These are phyloP conservation scores for Nannochloropsis salina DNA, from an alignment of 108 stramenopile genomes.

Conservation along the genomic window DNA sequence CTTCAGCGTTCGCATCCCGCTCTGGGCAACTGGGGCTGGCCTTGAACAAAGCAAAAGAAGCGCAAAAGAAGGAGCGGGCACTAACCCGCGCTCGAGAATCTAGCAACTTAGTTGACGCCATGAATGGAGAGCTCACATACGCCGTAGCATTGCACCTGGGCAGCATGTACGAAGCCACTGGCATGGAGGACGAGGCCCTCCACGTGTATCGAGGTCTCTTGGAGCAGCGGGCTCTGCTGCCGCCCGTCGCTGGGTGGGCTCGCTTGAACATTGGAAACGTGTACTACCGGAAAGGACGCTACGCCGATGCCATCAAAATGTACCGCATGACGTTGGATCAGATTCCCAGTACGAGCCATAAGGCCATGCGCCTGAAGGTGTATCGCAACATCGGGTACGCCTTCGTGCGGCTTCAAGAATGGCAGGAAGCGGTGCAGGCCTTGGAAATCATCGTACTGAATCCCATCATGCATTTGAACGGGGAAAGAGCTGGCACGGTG, in stretches of 20 bases:
- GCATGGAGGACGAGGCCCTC: conserved; percentile 68
- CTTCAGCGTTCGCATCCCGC: conserved; percentile 54
- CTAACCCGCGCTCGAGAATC: conserved; percentile 61
- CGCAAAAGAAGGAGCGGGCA: conserved; percentile 62
- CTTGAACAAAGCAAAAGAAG: conserved; percentile 74
- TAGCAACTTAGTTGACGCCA: conserved; percentile 58
- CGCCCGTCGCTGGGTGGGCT: conserved; percentile 53
- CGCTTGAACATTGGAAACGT: conserved; percentile 83
- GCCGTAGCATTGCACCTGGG: conserved; percentile 73
- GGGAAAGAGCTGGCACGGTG: not conserved
- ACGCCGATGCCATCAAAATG: conserved; percentile 69
- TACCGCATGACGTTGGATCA: conserved; percentile 85
- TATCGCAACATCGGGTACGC: conserved; percentile 78
- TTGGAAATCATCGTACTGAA: not conserved
- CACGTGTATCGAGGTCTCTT: conserved; percentile 58
- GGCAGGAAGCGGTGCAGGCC: conserved; percentile 40
- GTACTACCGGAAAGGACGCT: conserved; percentile 67
- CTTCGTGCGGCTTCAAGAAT: conserved; percentile 67
- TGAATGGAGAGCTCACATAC: conserved; percentile 66
- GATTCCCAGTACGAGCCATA: conserved; percentile 58
- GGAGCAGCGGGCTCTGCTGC: conserved; percentile 62
- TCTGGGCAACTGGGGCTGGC: conserved; percentile 55
- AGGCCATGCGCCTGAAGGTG: conserved; percentile 64
- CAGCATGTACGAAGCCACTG: conserved; percentile 62
- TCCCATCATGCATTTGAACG: not conserved